Conservation (phyloP, 257 asterid species). For the Primulina tabacum region DNA sequence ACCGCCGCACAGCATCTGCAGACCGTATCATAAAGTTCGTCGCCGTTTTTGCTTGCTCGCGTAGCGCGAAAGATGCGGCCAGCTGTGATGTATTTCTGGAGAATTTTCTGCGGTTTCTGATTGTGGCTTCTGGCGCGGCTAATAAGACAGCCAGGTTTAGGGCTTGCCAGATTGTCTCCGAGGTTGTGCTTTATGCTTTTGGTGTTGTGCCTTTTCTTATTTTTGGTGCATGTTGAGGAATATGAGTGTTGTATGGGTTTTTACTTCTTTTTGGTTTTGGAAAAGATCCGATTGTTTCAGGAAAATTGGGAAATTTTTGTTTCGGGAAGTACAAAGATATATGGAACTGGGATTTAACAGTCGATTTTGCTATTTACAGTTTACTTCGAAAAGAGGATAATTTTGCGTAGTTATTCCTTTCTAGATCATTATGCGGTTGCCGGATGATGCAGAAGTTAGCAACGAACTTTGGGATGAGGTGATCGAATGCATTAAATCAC, state of each 20-base stretch:
- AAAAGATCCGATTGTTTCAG: background rate
- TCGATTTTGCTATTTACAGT: background rate
- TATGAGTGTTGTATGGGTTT: background rate
- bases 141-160: slow-evolving; percentile 68
- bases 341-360: slow-evolving; percentile 3
- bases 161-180: slow-evolving; percentile 91
- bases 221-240: background rate
- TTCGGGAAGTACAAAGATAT: background rate
- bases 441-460: slow-evolving; percentile 93
- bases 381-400: background rate
- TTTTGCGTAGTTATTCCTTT: slow-evolving; percentile 12
- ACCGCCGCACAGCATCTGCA: slow-evolving; percentile 58
- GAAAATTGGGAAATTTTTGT: slow-evolving; percentile 1
- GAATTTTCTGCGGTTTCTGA: slow-evolving; percentile 58
- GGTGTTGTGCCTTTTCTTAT: background rate
- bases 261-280: slow-evolving; percentile 1
- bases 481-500: slow-evolving; percentile 69
- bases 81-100: slow-evolving; percentile 54
- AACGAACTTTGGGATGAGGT: slow-evolving; percentile 91
- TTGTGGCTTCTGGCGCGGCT: slow-evolving; percentile 59
- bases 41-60: slow-evolving; percentile 47
- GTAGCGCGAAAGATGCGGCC: slow-evolving; percentile 28
- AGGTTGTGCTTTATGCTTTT: slow-evolving; percentile 41
- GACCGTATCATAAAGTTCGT: slow-evolving; percentile 67
- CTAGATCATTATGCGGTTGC: slow-evolving; percentile 86